A percentile compares a stretch with the other conserved stretches of the same genome.
phyloP scores from a whole-genome alignment of 306 rosid species.

The Inga oerstediana region DNA sequence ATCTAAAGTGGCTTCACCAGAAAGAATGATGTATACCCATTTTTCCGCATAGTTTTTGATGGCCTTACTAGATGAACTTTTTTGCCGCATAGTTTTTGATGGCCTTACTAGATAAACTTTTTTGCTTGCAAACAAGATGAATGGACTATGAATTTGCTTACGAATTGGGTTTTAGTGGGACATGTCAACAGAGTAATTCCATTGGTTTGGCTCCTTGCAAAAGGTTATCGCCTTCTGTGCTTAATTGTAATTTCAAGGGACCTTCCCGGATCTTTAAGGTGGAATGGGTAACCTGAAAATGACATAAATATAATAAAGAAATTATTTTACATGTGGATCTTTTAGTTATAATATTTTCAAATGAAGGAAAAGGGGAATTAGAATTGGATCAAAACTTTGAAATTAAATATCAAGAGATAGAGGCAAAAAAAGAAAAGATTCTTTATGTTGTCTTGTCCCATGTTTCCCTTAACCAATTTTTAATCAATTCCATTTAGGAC shows the following conservation, averaged over 20 bases:
- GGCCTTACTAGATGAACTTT: neutral
- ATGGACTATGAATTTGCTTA: neutral
- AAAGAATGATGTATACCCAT: neutral
- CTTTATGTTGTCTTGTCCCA: slow-evolving; percentile 25
- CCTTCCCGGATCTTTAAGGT: neutral
- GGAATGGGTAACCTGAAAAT: slow-evolving; percentile 3
- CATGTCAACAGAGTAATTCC: slow-evolving; percentile 3
- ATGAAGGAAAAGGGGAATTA: neutral
- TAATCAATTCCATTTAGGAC: slow-evolving; percentile 23
- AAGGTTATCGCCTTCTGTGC: slow-evolving; percentile 8
- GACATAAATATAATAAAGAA: slow-evolving; percentile 8
- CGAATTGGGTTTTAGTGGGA: slow-evolving; percentile 16
- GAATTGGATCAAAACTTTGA: neutral
- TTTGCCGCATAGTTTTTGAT: neutral
- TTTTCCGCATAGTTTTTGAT: neutral
- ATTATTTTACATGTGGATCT: neutral
- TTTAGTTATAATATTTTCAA: slow-evolving; percentile 15
- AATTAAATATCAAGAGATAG: slow-evolving; percentile 8
- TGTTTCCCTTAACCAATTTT: slow-evolving; percentile 22
- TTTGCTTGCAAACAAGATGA: slow-evolving; percentile 8
- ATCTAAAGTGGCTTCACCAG: neutral
- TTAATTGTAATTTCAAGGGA: neutral
- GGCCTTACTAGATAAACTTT: neutral
- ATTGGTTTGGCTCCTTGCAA: slow-evolving; percentile 20
- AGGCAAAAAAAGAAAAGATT: slow-evolving; percentile 12